phyloP scores from a whole-genome alignment of 495 filamentous ascomycete genomes.

The Aspergillus asperescens region DNA sequence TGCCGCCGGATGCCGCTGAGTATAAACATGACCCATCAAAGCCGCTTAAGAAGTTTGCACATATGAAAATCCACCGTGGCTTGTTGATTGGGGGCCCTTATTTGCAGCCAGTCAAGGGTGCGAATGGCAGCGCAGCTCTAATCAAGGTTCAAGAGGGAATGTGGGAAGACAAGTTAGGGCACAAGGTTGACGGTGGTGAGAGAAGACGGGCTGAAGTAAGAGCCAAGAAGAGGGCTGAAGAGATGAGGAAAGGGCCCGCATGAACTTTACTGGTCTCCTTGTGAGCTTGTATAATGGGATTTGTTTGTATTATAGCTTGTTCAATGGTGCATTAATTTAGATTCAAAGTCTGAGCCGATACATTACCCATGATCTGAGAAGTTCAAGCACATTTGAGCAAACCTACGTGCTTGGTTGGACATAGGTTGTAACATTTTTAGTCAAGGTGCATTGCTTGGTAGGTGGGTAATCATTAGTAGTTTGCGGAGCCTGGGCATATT shows the following conservation, averaged over 20 bases:
- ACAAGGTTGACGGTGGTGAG: conserved; percentile 96
- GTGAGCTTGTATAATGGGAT: background rate
- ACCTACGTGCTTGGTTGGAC: too few species aligned
- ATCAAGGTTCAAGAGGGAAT: conserved; percentile 73
- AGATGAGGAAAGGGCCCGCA: conserved; percentile 37
- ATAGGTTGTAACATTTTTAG: too few species aligned
- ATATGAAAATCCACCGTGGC: conserved; percentile 60
- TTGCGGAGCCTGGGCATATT: too few species aligned
- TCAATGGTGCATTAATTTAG: conserved; percentile 2
- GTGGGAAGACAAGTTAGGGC: conserved; percentile 79
- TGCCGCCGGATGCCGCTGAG: conserved; percentile 48
- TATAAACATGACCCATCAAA: conserved; percentile 35
- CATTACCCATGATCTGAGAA: too few species aligned
- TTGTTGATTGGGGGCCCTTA: conserved; percentile 66
- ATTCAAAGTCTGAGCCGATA: background rate
- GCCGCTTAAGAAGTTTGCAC: conserved; percentile 47
- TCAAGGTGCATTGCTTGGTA: too few species aligned
- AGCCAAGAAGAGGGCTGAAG: conserved; percentile 55
- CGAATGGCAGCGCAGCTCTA: conserved; percentile 52
- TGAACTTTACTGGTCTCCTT: conserved; percentile 5
- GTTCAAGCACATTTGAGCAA: too few species aligned
- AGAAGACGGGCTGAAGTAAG: conserved; percentile 78
- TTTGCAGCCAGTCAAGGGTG: conserved; percentile 59
- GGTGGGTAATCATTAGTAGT: too few species aligned
- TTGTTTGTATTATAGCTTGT: conserved; percentile 14